A percentile compares a stretch with the other conserved stretches of the same genome.
Conservation (phyloP, 169 alveolate genomes). For the Plasmodium cynomolgi region DNA sequence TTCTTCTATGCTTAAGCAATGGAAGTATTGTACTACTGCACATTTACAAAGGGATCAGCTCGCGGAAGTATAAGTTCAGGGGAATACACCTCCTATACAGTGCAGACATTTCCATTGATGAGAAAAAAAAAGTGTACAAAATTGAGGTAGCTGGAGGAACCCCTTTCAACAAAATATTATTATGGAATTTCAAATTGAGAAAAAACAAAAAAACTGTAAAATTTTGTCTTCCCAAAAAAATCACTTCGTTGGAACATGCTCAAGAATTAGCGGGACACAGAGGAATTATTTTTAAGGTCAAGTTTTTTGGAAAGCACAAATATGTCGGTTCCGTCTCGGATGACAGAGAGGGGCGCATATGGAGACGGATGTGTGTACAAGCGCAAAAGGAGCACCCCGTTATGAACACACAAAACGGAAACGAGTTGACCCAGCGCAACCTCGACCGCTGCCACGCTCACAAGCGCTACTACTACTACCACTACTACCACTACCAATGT, state of each 20-base stretch:
- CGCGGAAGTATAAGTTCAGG: conserved; percentile 22
- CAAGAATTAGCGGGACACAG: conserved; percentile 63
- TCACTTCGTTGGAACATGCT: not conserved
- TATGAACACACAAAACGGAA: not conserved
- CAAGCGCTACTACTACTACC: no score
- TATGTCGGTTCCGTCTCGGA: conserved; percentile 61
- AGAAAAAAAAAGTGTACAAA: conserved; percentile 17
- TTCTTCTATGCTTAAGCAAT: conserved; percentile 47
- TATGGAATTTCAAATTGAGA: conserved; percentile 38
- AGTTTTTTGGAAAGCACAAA: conserved; percentile 43
- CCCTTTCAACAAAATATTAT: conserved; percentile 60
- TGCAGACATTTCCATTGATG: conserved; percentile 54
- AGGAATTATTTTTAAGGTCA: conserved; percentile 70
- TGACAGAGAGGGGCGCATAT: conserved; percentile 69
- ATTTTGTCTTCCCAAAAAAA: not conserved
- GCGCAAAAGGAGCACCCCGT: not conserved
- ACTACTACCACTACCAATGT: not conserved
- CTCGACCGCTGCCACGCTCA: not conserved
- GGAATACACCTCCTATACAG: conserved; percentile 64
- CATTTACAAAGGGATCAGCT: conserved; percentile 42
- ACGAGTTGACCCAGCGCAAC: not conserved
- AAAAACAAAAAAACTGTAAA: not conserved
- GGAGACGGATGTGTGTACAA: conserved; percentile 7
- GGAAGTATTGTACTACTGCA: conserved; percentile 41
- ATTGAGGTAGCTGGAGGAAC: conserved; percentile 59